These are phyloP conservation scores for Fusarium proliferatum DNA, from an alignment of 2,329 filamentous ascomycete species.

Conservation along the genomic window DNA sequence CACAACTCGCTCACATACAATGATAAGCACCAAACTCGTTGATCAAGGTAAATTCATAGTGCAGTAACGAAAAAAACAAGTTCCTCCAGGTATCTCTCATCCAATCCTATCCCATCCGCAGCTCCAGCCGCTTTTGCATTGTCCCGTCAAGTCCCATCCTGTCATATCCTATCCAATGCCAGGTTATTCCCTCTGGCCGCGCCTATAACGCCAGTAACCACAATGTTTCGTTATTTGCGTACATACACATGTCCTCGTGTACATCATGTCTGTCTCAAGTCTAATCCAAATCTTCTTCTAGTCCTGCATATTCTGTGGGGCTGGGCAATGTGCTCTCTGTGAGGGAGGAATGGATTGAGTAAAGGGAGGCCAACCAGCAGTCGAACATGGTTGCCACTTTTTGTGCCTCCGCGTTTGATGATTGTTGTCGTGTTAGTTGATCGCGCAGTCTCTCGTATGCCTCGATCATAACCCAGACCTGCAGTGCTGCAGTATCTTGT, in stretches of 20 bases:
- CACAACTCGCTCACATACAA: neutral
- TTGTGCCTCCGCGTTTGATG: conserved; percentile 47
- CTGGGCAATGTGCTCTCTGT: conserved; percentile 37
- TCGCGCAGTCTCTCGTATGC: conserved; percentile 66
- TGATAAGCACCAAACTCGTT: neutral
- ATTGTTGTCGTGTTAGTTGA: conserved; percentile 53
- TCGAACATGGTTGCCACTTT: conserved; percentile 56
- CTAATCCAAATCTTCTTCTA: conserved; percentile 43
- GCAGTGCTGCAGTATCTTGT: conserved; percentile 57
- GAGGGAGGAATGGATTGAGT: conserved; percentile 56
- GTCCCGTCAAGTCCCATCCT: neutral
- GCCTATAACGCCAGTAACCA: conserved; percentile 30
- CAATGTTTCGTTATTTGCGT: conserved; percentile 11
- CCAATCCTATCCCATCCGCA: neutral
- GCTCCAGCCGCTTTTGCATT: conserved; percentile 24
- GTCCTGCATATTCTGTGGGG: conserved; percentile 47
- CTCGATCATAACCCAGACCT: conserved; percentile 69
- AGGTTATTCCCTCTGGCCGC: conserved; percentile 20
- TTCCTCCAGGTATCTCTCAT: conserved; percentile 26
- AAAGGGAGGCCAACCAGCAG: conserved; percentile 62
- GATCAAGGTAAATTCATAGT: neutral
- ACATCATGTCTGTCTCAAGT: conserved; percentile 6
- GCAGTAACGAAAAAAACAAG: neutral
- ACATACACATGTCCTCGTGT: conserved; percentile 17
- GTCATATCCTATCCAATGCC: conserved; percentile 1